Base-by-base conservation (phyloP, 1,284 basidiomycete genomes). In the Wolfiporia cocos region DNA sequence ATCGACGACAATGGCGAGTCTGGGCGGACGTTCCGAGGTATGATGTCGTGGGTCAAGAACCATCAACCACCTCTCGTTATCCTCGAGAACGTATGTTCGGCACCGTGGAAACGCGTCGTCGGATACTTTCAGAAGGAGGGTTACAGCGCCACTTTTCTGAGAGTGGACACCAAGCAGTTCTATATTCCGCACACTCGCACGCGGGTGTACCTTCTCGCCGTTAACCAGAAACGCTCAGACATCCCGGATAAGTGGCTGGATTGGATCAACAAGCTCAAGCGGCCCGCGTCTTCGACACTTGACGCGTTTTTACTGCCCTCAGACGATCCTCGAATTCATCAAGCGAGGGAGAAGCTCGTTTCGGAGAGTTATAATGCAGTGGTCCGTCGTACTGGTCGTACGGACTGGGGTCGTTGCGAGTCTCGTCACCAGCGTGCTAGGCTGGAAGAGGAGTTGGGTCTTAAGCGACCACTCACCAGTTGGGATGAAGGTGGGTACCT, bases 181-280 rank as follows among this genome's bases (percentile, higher is more conserved):
- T 97, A 97, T 61, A 93, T 97, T 41, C 93, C 93, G 4, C 93
- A 97, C 54, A 97, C 93, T 0, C 81, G 92, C 10, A 92, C 85
- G 2, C 84, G 92, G 41, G 90, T 87, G 4, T 96, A 95, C 57
- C 75, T 94, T 26, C 66, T 93, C 41, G 92, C 91, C 0, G 76
- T 91, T 40, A 76, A 86, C 61, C 69, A 77, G 52, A 71, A 67
- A 46, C 61, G 65, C 14, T 81, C 75, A 5, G 62, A 63, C 22
- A 68, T 91, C 5, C 82, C 90, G 0, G 68, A 76, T 14, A 67
- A 77, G 35, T 96, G 94, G 93, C 74, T 73, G 38, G 67, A 75
- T 0, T 67, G 72, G 52, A 76, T 96, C 41, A 71, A 71, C 20
- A 74, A 78, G 42, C 65, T 95, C 37, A 77, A 81, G 46, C 79